Conservation (phyloP, 768 basidiomycete species). For the Mycena kentingensis region DNA sequence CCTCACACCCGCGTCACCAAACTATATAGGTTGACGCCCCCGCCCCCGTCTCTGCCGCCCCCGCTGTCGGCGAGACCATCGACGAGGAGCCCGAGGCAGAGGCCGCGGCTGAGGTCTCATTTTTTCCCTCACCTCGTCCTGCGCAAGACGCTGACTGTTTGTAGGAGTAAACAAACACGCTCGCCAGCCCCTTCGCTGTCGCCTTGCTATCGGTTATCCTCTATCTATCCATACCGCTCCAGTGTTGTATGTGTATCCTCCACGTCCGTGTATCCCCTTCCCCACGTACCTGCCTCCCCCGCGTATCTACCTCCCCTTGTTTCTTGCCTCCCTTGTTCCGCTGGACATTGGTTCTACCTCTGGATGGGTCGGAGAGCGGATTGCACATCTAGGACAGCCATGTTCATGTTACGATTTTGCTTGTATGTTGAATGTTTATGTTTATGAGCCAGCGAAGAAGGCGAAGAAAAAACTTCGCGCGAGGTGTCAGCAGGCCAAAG, state of each 20-base stretch:
- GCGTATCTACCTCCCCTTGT: not conserved
- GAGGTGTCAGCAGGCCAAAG: too few relatives aligned
- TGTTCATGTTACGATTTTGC: too few relatives aligned
- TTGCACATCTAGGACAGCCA: too few relatives aligned
- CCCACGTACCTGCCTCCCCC: not conserved
- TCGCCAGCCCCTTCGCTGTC: not conserved
- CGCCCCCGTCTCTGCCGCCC: constrained; percentile 31
- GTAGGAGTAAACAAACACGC: not conserved
- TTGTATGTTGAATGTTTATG: too few relatives aligned
- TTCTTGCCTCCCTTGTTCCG: too few relatives aligned
- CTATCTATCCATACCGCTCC: not conserved
- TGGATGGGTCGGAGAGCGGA: too few relatives aligned
- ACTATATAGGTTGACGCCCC: constrained; percentile 31
- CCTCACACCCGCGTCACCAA: constrained; percentile 11
- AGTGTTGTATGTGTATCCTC: constrained; percentile 3
- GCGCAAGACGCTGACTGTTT: not conserved
- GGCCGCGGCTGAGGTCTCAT: constrained; percentile 29
- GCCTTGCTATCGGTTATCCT: constrained; percentile 4
- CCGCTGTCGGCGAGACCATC: constrained; percentile 38
- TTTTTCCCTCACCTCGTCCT: not conserved
- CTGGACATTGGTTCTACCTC: too few relatives aligned
- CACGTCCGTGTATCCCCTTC: too few relatives aligned
- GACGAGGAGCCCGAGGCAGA: constrained; percentile 42
- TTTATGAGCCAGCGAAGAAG: too few relatives aligned
- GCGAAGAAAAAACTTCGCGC: too few relatives aligned